phyloP scores from a whole-genome alignment of 2,329 filamentous ascomycete species.

The Stromatinia cepivora region DNA sequence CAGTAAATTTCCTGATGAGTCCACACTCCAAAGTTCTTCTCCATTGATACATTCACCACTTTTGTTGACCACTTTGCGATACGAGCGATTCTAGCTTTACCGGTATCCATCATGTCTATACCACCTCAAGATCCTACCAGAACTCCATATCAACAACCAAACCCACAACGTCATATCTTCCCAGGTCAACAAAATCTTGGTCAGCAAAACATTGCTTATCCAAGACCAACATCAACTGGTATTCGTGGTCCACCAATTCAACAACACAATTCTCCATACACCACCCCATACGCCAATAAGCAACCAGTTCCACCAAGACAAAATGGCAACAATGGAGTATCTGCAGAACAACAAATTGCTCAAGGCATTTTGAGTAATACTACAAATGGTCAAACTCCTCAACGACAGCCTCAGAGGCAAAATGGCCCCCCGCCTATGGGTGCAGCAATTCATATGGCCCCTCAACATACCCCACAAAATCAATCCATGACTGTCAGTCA shows the following conservation, averaged over 20 bases:
- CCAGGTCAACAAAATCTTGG: conserved; percentile 33
- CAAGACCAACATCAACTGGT: conserved; percentile 33
- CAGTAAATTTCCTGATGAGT: conserved; percentile 24
- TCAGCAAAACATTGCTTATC: conserved; percentile 33
- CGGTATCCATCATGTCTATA: conserved; percentile 34
- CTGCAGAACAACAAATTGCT: conserved; percentile 42
- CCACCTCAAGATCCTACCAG: conserved; percentile 34
- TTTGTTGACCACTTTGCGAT: conserved; percentile 23
- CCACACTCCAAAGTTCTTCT: conserved; percentile 22
- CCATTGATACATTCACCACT: conserved; percentile 24
- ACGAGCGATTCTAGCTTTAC: conserved; percentile 20
- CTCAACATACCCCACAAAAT: conserved; percentile 34
- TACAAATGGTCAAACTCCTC: conserved; percentile 35
- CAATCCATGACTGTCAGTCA: conserved; percentile 39
- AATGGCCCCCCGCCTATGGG: conserved; percentile 36
- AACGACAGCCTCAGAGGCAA: conserved; percentile 32
- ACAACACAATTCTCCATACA: conserved; percentile 38
- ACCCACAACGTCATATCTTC: conserved; percentile 26
- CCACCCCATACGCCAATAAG: conserved; percentile 38
- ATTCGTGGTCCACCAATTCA: conserved; percentile 33
- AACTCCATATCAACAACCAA: conserved; percentile 27
- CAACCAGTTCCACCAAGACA: conserved; percentile 32
- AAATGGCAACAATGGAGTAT: conserved; percentile 35
- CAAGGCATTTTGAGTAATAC: conserved; percentile 38
- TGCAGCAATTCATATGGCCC: conserved; percentile 39